phyloP scores from a whole-genome alignment of 208 protist species.

The Acanthamoeba culbertsoni region DNA sequence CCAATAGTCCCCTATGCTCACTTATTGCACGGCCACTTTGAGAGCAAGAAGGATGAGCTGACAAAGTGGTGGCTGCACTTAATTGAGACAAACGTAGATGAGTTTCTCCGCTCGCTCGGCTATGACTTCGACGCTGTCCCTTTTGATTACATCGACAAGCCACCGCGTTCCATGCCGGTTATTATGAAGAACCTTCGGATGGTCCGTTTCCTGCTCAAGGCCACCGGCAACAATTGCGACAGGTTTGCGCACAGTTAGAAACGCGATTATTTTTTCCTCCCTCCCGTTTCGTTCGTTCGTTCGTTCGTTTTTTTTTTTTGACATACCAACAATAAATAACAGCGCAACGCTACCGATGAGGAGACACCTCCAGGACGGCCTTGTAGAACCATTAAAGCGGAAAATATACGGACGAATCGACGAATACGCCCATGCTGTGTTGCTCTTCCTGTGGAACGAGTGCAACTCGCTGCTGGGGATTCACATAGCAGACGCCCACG shows the following conservation, averaged over 20 bases:
- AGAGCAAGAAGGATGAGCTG: not conserved
- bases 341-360: constrained; percentile 1
- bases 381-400: not conserved
- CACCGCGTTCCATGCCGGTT: not conserved
- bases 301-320: not conserved
- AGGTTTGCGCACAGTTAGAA: too few species aligned
- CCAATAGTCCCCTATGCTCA: not conserved
- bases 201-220: constrained; percentile 39
- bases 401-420: not conserved
- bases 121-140: not conserved
- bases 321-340: not conserved
- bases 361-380: not conserved
- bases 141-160: constrained; percentile 35
- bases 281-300: not conserved
- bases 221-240: not conserved
- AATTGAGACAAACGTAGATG: not conserved
- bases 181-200: constrained; percentile 27
- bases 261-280: too few species aligned
- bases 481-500: not conserved
- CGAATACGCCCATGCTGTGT: not conserved
- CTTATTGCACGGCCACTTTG: not conserved
- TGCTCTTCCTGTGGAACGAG: constrained; percentile 5
- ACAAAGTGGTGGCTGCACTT: not conserved
- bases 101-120: not conserved
- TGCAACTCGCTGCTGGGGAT: not conserved